Percentiles rank a stretch among this genome's conserved stretches.
These are phyloP conservation scores for Mycosarcoma maydis DNA, from an alignment of 1,284 basidiomycete genomes.

Conservation along the genomic window DNA sequence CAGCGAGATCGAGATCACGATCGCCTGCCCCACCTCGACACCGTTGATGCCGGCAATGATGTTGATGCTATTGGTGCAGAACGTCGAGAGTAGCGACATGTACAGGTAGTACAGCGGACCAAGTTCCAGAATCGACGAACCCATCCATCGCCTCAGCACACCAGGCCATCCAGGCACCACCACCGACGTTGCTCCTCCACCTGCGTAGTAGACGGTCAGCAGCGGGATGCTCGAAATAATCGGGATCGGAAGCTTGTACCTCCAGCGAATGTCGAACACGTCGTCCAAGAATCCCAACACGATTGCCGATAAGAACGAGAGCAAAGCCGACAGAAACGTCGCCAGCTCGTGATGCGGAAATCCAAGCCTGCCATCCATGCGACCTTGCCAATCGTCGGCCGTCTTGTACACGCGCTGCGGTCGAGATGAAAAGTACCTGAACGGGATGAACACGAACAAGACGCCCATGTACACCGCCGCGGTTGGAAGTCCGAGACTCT, in stretches of 20 bases:
- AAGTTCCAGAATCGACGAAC: slow-evolving; percentile 87
- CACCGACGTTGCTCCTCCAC: slow-evolving; percentile 90
- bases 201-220: slow-evolving; percentile 94
- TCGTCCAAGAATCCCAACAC: slow-evolving; percentile 96
- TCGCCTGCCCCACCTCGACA: slow-evolving; percentile 86
- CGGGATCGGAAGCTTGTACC: slow-evolving; percentile 94
- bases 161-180: slow-evolving; percentile 77
- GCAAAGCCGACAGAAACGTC: slow-evolving; percentile 88
- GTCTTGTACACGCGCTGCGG: slow-evolving; percentile 18
- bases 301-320: slow-evolving; percentile 89
- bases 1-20: slow-evolving; percentile 90
- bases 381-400: slow-evolving; percentile 47
- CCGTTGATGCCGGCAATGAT: slow-evolving; percentile 98
- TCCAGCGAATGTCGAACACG: slow-evolving; percentile 97
- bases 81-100: slow-evolving; percentile 94
- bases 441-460: slow-evolving; percentile 69
- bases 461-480: slow-evolving; percentile 87
- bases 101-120: slow-evolving; percentile 95
- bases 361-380: slow-evolving; percentile 68
- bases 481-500: slow-evolving; percentile 89
- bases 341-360: slow-evolving; percentile 92
- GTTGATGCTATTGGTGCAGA: slow-evolving; percentile 98
- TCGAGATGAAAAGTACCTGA: slow-evolving; percentile 57
- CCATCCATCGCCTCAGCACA: slow-evolving; percentile 56
- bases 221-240: slow-evolving; percentile 94